Evolutionary conservation across 2,329 filamentous ascomycete genomes (phyloP).

Genomic region (Fusarium piperis): DNA sequence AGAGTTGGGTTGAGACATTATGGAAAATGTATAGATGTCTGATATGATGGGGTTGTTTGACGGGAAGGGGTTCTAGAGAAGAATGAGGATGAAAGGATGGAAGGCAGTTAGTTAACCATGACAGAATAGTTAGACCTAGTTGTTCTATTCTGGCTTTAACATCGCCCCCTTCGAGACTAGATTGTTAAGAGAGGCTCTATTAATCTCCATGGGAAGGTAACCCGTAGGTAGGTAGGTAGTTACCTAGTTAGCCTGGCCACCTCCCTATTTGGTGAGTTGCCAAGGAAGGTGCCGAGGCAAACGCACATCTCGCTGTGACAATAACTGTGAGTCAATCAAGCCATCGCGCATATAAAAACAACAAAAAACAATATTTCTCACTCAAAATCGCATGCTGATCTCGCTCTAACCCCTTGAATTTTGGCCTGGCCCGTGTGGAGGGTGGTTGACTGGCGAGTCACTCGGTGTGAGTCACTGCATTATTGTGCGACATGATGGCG

Average conservation of each 20-base stretch:
- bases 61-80: not conserved
- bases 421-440: not conserved
- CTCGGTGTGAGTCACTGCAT: constrained; percentile 39
- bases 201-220: too few species aligned
- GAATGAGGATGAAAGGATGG: constrained; percentile 3
- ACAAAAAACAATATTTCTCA: not conserved
- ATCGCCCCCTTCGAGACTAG: not conserved
- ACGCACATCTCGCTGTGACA: not conserved
- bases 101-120: constrained; percentile 22
- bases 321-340: constrained; percentile 9
- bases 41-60: constrained; percentile 22
- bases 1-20: constrained; percentile 30
- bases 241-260: not conserved
- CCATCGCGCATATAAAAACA: not conserved
- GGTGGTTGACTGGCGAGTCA: constrained; percentile 23
- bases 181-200: too few species aligned
- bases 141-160: not conserved
- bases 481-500: not conserved
- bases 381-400: not conserved
- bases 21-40: constrained; percentile 34
- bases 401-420: not conserved
- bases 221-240: not conserved
- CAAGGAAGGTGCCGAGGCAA: not conserved
- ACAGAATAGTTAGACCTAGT: not conserved
- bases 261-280: not conserved